Evolutionary conservation across 164 flowering plant genomes (phyloP), one percentile per base, ranked within the genome.

Genomic region (Hamamelis virginiana): DNA sequence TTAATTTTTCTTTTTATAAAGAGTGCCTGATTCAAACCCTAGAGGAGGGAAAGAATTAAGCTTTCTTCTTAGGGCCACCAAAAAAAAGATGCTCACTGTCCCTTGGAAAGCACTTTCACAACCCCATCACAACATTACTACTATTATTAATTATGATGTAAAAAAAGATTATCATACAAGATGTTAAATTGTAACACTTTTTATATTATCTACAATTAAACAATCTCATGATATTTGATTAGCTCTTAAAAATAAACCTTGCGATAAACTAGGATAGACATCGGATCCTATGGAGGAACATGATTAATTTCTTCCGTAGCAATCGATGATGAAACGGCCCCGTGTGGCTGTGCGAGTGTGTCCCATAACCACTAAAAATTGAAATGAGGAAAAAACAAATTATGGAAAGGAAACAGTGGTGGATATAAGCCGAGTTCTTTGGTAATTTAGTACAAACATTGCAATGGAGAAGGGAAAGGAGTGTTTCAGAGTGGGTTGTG

Each of bases 31-130:
- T 33, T 33, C 41, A 33, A 33, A 33, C 41, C 6, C 2, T 2
- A 33, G 41, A 33, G 41, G 41, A 33, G 41, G 41, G 41, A 33
- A 33, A 33, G 41, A n/a, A n/a, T n/a, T n/a, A n/a, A n/a, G 41
- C 41, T 33, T 33, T 33, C 41, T 33, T 2, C 41, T 33, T 33
- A 50, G 53, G 53, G 53, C 19, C 53, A 16, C n/a, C n/a, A n/a
- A n/a, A 64, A 22, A 38, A 60, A 23, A 66, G 69, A 66, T 53
- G 50, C 61, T 48, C 69, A 56, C 13, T 43, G 65, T 43, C 51
- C 25, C 41, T 33, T 33, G 41, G 15, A 50, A 16, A 50, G 53
- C 16, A 16, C 53, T 5, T 15, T 16, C n/a, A n/a, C 53, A 13
- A 50, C 21, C 12, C 8, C 9, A 6, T 16, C n/a, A n/a, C 53